Conservation (phyloP, 345 rosid genomes). For the Salix dunnii region DNA sequence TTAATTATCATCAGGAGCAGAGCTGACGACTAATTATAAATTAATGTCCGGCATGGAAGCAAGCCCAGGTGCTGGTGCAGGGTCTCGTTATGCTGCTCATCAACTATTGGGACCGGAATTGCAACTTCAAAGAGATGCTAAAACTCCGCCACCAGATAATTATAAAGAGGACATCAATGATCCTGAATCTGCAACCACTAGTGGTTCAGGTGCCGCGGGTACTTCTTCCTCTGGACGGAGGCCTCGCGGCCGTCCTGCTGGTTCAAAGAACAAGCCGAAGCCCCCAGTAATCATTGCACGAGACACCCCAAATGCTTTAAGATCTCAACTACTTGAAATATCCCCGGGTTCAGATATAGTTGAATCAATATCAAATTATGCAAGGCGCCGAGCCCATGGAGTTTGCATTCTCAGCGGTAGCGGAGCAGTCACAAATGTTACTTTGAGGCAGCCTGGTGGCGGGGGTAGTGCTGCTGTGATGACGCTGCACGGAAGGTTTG, state of each 20-base stretch:
- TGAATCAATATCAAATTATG: slow-evolving; percentile 50
- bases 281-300: slow-evolving; percentile 62
- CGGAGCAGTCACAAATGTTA: slow-evolving; percentile 62
- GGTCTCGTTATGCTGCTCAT: too few relatives aligned
- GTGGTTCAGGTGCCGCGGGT: slow-evolving; percentile 28
- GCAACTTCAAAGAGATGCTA: too few relatives aligned
- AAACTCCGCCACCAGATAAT: too few relatives aligned
- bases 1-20: too few relatives aligned
- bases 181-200: slow-evolving; percentile 30
- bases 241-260: slow-evolving; percentile 70
- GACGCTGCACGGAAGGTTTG: slow-evolving; percentile 69
- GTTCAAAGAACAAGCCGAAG: slow-evolving; percentile 69
- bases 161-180: slow-evolving; percentile 20
- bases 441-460: slow-evolving; percentile 55
- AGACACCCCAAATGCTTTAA: slow-evolving; percentile 63
- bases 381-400: slow-evolving; percentile 60
- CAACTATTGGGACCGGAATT: too few relatives aligned
- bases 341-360: slow-evolving; percentile 56
- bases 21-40: too few relatives aligned
- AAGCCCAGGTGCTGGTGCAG: too few relatives aligned
- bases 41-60: too few relatives aligned
- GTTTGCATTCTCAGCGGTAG: slow-evolving; percentile 59
- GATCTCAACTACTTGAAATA: slow-evolving; percentile 62
- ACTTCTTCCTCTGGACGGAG: slow-evolving; percentile 42
- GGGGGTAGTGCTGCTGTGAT: slow-evolving; percentile 43